Evolutionary conservation across 441 rosid genomes (phyloP), one percentile per base, ranked within the genome.

Genomic region (Arabidopsis lyrata): DNA sequence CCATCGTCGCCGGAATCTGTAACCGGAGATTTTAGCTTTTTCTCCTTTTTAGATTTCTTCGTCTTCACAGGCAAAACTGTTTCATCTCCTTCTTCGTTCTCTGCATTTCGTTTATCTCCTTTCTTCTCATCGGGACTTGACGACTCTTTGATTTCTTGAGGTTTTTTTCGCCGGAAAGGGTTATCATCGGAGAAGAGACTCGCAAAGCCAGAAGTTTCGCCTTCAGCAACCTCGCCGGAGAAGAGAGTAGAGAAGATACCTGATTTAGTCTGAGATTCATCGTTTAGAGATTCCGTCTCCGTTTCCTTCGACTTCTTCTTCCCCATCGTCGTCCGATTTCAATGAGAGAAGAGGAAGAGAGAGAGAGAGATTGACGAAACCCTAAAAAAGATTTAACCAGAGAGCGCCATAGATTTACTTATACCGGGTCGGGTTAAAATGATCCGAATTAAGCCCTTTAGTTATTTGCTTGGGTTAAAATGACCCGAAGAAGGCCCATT

Each of bases 181-280:
- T 95, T 95, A 71, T 55, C 77, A 56, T 88, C 90, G 44, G 95
- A 90, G 83, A 95, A 95, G 64, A 91, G 78, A 72, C 85, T 86
- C 41, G 88, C 71, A 52, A 60, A 74, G 22, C 74, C 78, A 8
- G 79, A 24, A 75, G 62, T 75, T 72, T 77, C 77, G 8, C 24
- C 65, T 6, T 41, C 42, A 35, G 58, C 68, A 1, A 29, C 74
- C 16, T 6, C 74, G 41, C 52, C 45, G 77, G 77, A 54, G 81
- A 77, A 72, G 47, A 77, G 74, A 60, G 81, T 31, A 0, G 64
- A 3, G 45, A 77, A 77, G 24, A 67, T 61, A 0, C 64, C 77
- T 50, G 71, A 31, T n/a, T 76, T 66, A 8, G 45, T 0, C 55
- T 53, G 68, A 62, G 63, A 13, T 8, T 56, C 59, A 22, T 24